Conservation (phyloP, 2,329 filamentous ascomycete species). For the Neonectria magnoliae region DNA sequence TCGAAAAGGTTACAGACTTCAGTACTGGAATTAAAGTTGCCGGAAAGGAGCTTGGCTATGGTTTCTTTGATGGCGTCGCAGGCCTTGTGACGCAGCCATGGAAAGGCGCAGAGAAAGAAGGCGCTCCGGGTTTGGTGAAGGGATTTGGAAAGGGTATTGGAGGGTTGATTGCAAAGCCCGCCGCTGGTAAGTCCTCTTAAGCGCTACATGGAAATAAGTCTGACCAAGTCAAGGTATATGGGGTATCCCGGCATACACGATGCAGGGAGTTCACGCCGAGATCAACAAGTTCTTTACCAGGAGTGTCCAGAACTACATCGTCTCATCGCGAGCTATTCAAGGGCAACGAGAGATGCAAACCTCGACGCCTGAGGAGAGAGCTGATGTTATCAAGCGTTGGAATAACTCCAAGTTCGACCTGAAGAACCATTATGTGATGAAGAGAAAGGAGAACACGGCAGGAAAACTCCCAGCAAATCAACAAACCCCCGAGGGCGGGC, state of each 20-base stretch:
- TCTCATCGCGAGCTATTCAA: conserved; percentile 79
- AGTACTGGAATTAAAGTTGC: conserved; percentile 81
- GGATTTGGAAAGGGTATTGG: conserved; percentile 86
- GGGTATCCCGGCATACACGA: conserved; percentile 81
- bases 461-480: conserved; percentile 44
- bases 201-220: conserved; percentile 2
- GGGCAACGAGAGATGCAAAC: conserved; percentile 72
- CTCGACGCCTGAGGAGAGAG: conserved; percentile 67
- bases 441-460: conserved; percentile 56
- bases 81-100: conserved; percentile 83
- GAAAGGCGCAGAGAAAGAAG: conserved; percentile 63
- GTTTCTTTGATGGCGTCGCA: conserved; percentile 83
- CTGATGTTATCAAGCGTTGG: conserved; percentile 74
- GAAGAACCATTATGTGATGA: conserved; percentile 66
- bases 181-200: conserved; percentile 67
- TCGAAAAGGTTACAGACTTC: conserved; percentile 81
- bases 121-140: conserved; percentile 72
- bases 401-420: conserved; percentile 68
- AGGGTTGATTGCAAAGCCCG: conserved; percentile 83
- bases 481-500: conserved; percentile 30
- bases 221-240: conserved; percentile 61
- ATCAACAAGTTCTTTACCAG: conserved; percentile 75
- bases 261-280: conserved; percentile 84
- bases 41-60: conserved; percentile 79
- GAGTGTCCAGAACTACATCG: conserved; percentile 81